These are phyloP conservation scores for Stemphylium vesicarium DNA, from an alignment of 2,329 filamentous ascomycete species.

Conservation along the genomic window DNA sequence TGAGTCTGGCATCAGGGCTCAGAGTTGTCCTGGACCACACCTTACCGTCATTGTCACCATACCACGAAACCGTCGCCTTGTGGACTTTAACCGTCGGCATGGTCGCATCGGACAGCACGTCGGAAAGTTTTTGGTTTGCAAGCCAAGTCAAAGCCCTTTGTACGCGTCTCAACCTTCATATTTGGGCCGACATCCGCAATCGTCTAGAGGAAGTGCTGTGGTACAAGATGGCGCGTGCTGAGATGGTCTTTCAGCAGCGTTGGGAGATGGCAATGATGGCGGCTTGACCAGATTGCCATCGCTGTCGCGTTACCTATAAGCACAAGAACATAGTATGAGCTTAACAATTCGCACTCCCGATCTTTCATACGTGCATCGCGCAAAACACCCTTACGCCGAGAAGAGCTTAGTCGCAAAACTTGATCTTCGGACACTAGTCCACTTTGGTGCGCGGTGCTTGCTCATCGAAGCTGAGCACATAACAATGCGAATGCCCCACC, in stretches of 20 bases:
- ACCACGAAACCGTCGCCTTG: conserved; percentile 1
- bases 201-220: conserved; percentile 1
- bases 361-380: no score
- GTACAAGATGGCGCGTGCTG: background rate
- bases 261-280: background rate
- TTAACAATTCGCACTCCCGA: no score
- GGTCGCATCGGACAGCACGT: conserved; percentile 1
- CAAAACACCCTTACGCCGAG: no score
- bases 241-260: background rate
- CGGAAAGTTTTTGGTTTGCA: background rate
- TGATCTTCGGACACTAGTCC: no score
- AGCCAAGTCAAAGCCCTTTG: background rate
- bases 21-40: conserved; percentile 13
- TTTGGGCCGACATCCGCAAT: background rate
- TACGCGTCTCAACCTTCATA: background rate
- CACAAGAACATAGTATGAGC: no score
- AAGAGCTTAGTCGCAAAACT: no score
- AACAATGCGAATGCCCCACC: no score
- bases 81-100: conserved; percentile 5
- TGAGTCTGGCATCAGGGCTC: conserved; percentile 17
- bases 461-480: no score
- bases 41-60: background rate
- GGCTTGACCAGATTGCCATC: background rate
- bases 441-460: no score
- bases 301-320: no score